Base-by-base conservation (phyloP, 2,329 filamentous ascomycete species). In the Zalaria sp. region DNA sequence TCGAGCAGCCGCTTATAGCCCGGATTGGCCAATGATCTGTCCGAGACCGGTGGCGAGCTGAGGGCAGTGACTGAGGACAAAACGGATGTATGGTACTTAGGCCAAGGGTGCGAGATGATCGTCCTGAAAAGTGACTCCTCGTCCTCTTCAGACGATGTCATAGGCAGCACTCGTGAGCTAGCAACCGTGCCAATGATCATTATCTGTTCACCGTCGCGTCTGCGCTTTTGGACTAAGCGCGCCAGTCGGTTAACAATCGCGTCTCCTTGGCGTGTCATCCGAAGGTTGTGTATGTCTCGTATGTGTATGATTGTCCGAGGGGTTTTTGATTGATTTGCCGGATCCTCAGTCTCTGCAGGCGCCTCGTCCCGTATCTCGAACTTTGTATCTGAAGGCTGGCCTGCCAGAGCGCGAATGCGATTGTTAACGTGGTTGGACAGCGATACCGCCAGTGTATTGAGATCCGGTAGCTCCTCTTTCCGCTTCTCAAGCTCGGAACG, bases 141-240 rank as follows among this genome's bases (percentile, higher is more conserved):
- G 36, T 64, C 57, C n/a, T 62, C 53, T 37, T 58, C 55, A 2
- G 35, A 39, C 4, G 36, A 28, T 9, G 26, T 27, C 3, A 39
- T 37, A 25, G 45, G 29, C 4, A 38, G 38, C 10, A 38, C 42
- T 8, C 26, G 7, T 5, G 37, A 34, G 54, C 39, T 52, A 11
- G 78, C 71, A 6, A 81, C 81, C 4, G 83, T 86, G n/a, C 88
- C 91, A 28, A 96, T 63, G 11, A 95, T 71, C 42, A 88, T 72
- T 40, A 94, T 72, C 45, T 74, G 75, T 49, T 79, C 73, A 4
- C 87, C 87, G 34, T 75, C 70, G 41, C 72, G 70, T 68, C 88
- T 82, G 44, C 80, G 72, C 45, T 75, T 73, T 51, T 88, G 80
- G 26, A 93, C 75, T 5, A 82, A 68, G 38, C 75, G 72, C 41